Evolutionary conservation across 805 yeast species (phyloP), one percentile per base, ranked within the genome.

Genomic region (Yueomyces sp.): DNA sequence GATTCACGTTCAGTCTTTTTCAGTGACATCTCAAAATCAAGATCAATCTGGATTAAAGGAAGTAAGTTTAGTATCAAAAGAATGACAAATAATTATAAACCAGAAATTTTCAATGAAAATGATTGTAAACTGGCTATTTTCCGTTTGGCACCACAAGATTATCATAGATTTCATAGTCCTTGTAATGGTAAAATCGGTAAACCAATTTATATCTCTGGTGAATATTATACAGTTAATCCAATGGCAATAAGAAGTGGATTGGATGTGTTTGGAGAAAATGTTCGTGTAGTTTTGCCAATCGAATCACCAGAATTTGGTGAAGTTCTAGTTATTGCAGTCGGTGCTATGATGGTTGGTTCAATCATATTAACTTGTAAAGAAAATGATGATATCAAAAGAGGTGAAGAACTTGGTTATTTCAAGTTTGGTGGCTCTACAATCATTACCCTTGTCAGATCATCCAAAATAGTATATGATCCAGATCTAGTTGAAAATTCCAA

Each of bases 291-390:
- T 2, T 69, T 88, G 2, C 87, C 95, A 0, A 78, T 90, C 26
- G 76, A 82, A 31, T 76, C 95, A 1, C 68, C 72, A 32, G 66
- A 73, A n/a, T 88, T 85, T 59, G 96, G 96, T 0, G 70, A 74
- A 0, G 82, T 90, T 26, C 66, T 83, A 48, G 71, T 85, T 64
- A 75, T 86, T 27, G 78, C 92, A 4, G 85, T 90, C 3, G 98
- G 98, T 34, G 98, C 98, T 0, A 90, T 92, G 97, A 87, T 90
- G 96, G 98, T 90, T 2, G 97, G 97, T 0, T 81, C 95, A 2
- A 87, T 81, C 2, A 73, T 86, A 0, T 60, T 90, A 30, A 79
- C 90, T 0, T 80, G 78, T 12, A 57, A 72, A 42, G 74, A 71
- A 40, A 86, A 85, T 2, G 77, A 77, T 39, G 36, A 43, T 0